Conservation (phyloP, 2,329 filamentous ascomycete genomes). For the Monilinia fructigena region DNA sequence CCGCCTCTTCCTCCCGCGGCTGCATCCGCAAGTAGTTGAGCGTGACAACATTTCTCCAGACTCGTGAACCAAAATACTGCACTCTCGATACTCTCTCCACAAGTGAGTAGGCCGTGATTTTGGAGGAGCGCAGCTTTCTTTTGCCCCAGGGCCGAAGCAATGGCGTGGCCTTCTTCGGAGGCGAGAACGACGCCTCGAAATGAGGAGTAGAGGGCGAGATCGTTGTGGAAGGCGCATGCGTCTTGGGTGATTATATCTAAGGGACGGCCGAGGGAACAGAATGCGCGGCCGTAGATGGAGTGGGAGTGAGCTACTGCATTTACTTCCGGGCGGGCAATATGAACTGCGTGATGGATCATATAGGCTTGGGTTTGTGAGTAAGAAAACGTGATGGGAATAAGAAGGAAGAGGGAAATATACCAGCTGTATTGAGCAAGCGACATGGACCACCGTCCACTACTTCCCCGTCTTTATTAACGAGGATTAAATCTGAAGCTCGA, state of each 20-base stretch:
- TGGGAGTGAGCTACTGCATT: conserved; percentile 59
- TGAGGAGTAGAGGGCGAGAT: conserved; percentile 43
- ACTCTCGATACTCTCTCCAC: conserved; percentile 50
- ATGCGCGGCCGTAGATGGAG: conserved; percentile 58
- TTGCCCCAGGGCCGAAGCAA: conserved; percentile 48
- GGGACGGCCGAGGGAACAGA: conserved; percentile 55
- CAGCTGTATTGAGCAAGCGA: conserved; percentile 38
- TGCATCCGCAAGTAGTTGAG: conserved; percentile 55
- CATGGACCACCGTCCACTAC: conserved; percentile 60
- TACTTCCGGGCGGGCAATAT: conserved; percentile 58
- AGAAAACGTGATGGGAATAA: rapidly evolving
- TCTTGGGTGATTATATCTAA: conserved; percentile 52
- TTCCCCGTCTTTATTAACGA: conserved; percentile 59
- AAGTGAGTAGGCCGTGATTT: conserved; percentile 56
- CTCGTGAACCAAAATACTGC: conserved; percentile 55
- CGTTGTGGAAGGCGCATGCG: conserved; percentile 52
- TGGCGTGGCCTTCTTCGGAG: conserved; percentile 50
- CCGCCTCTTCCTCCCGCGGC: conserved; percentile 61
- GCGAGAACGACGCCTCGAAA: conserved; percentile 55
- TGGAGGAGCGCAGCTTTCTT: conserved; percentile 54
- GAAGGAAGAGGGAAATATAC: conserved; percentile 23
- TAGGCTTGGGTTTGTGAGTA: conserved; percentile 44
- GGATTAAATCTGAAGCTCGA: conserved; percentile 65
- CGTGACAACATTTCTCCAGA: conserved; percentile 50
- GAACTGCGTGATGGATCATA: conserved; percentile 60